Evolutionary conservation across 495 filamentous ascomycete genomes (phyloP), one percentile per base, ranked within the genome.

Genomic region (Annulohypoxylon nitens): DNA sequence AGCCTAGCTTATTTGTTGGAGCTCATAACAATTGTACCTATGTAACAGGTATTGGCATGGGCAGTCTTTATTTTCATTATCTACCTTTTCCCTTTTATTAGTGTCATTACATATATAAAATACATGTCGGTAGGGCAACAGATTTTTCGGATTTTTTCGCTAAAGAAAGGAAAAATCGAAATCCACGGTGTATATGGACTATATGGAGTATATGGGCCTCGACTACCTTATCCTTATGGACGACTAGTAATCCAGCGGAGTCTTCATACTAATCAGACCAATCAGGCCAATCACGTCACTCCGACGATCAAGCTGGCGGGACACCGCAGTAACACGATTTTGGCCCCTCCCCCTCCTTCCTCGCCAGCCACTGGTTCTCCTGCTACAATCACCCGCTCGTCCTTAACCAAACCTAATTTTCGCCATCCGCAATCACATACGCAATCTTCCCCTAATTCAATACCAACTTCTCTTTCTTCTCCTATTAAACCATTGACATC

Each of bases 311-410:
- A 75, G 64, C 69, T 75, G 73, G 73, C 73, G 73, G 73, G 53
- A 64, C 69, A 62, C 55, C 45, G 58, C 62, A 68, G 48, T 41
- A 70, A 62, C 73, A 65, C 57, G 60, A 58, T 67, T 47, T 45
- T 69, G 74, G 70, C 81, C 78, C 78, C 80, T 82, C 79, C 82
- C 81, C 78, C 80, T 80, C 78, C 78, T 75, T 79, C 78, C 43
- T 55, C 71, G 47, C 62, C 55, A 25, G 14, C 48, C 43, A 47
- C 43, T 47, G 43, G n/a, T 47, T n/a, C 5, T 47, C 5, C 43
- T 47, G n/a, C n/a, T 51, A 12, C 48, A 14, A 50, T 14, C 71
- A 61, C 66, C 59, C 73, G 53, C 67, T 62, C 64, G 69, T 62
- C 62, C 73, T 69, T 51, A 69, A 74, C 36, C 50, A 59, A 66